Conservation (phyloP, 305 asterid species). For the Solanum hybrid region DNA sequence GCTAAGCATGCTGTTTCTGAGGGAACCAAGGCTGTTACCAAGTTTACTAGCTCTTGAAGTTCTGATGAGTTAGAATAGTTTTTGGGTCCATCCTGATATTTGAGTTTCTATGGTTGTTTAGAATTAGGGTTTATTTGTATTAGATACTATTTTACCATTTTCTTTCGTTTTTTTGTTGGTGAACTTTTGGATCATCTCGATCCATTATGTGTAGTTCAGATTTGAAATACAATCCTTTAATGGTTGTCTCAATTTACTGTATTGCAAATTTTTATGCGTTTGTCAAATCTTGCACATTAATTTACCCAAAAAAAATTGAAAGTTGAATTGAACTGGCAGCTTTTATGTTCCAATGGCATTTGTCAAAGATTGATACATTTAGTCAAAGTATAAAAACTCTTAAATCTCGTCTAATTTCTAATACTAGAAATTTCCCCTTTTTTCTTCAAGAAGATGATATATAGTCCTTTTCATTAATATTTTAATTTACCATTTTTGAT, state of each 20-base stretch:
- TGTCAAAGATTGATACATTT: background rate
- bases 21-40: constrained; percentile 29
- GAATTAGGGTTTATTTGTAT: background rate
- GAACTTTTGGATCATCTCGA: background rate
- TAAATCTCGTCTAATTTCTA: background rate
- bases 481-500: background rate
- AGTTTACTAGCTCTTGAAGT: constrained; percentile 26
- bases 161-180: background rate
- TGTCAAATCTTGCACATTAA: background rate
- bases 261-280: background rate
- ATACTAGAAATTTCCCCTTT: background rate
- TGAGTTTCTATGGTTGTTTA: background rate
- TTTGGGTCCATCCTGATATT: background rate
- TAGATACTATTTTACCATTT: background rate
- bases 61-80: background rate
- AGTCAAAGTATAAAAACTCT: background rate
- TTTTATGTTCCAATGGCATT: background rate
- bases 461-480: background rate
- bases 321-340: background rate
- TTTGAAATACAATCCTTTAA: background rate
- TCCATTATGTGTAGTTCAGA: background rate
- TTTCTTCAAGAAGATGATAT: background rate
- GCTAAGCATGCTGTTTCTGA: constrained; percentile 31
- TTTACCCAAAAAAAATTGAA: background rate
- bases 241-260: background rate